Evolutionary conservation across 2,329 filamentous ascomycete species (phyloP).

Genomic region (Chrysoporthe cubensis): DNA sequence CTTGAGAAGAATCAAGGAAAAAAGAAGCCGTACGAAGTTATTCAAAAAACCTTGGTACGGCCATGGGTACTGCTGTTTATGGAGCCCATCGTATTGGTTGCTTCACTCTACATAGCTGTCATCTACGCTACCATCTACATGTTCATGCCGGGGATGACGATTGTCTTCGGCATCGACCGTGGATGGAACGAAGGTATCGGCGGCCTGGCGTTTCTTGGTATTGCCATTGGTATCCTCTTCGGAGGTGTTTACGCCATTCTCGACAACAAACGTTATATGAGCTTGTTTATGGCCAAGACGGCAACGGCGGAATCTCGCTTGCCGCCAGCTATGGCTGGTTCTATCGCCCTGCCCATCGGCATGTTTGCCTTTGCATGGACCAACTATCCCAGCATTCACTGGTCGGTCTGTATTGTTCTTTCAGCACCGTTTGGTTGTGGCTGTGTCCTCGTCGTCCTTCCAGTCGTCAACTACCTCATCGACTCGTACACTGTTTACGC

Average conservation of each 20-base stretch:
- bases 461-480: slow-evolving; percentile 67
- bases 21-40: slow-evolving; percentile 47
- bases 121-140: slow-evolving; percentile 59
- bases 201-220: slow-evolving; percentile 65
- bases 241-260: slow-evolving; percentile 52
- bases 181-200: slow-evolving; percentile 62
- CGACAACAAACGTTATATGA: slow-evolving; percentile 58
- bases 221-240: slow-evolving; percentile 63
- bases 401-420: slow-evolving; percentile 41
- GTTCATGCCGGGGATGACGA: slow-evolving; percentile 58
- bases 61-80: slow-evolving; percentile 68
- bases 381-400: slow-evolving; percentile 35
- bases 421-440: slow-evolving; percentile 46
- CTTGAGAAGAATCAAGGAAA: slow-evolving; percentile 11
- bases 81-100: slow-evolving; percentile 68
- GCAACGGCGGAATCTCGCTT: slow-evolving; percentile 68
- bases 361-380: slow-evolving; percentile 18
- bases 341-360: slow-evolving; percentile 40
- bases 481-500: slow-evolving; percentile 77
- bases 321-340: slow-evolving; percentile 62
- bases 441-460: slow-evolving; percentile 66
- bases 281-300: slow-evolving; percentile 16
- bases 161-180: slow-evolving; percentile 61
- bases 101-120: slow-evolving; percentile 66
- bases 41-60: slow-evolving; percentile 59